Percentiles rank a stretch among this genome's conserved stretches.
These are phyloP conservation scores for Vitis labrusca DNA, from an alignment of 164 flowering plant species.

Conservation along the genomic window DNA sequence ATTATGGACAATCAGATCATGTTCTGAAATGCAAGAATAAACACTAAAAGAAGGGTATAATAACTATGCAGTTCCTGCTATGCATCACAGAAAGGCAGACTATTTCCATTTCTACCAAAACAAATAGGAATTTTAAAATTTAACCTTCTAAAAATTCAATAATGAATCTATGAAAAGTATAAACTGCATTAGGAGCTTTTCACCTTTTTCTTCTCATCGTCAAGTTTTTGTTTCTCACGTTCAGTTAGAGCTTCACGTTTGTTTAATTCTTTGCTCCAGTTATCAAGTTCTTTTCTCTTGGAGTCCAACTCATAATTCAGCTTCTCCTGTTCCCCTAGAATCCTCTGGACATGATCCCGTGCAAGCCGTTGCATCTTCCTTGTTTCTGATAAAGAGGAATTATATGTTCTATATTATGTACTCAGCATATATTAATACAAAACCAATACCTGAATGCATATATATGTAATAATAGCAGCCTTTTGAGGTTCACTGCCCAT, in stretches of 20 bases:
- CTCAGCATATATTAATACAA: neutral
- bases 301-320: constrained; percentile 45
- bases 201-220: constrained; percentile 66
- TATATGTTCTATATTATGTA: too few species aligned
- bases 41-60: neutral
- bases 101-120: neutral
- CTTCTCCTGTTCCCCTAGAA: constrained; percentile 47
- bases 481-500: too few species aligned
- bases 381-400: constrained; percentile 35
- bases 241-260: constrained; percentile 63
- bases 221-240: constrained; percentile 59
- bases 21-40: neutral
- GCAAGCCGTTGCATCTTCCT: constrained; percentile 59
- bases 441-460: neutral
- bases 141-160: too few species aligned
- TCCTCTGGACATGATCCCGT: constrained; percentile 41
- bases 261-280: constrained; percentile 49
- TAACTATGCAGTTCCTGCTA: neutral
- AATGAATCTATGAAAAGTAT: too few species aligned
- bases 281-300: constrained; percentile 43
- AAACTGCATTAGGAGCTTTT: neutral
- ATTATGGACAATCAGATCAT: neutral
- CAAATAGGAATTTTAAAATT: neutral
- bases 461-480: neutral
- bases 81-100: neutral